These are phyloP conservation scores for Heimioporus sp. DNA, from an alignment of 768 basidiomycete species.

Conservation along the genomic window DNA sequence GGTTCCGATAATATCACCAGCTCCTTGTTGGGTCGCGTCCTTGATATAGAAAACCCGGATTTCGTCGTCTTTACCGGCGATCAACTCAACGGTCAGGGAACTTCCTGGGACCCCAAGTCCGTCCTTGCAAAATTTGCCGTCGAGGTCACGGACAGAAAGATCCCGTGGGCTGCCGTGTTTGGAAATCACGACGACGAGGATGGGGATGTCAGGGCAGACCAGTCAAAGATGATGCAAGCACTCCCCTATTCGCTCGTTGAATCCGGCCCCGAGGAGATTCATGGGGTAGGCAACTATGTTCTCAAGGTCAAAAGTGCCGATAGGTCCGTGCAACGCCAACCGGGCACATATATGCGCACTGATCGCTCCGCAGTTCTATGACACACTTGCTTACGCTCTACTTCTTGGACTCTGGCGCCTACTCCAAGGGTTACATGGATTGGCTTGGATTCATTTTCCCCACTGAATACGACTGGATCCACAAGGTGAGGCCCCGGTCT, in stretches of 20 bases:
- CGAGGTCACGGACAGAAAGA: slow-evolving; percentile 67
- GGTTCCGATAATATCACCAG: slow-evolving; percentile 78
- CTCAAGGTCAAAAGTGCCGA: slow-evolving; percentile 84
- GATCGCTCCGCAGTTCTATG: slow-evolving; percentile 57
- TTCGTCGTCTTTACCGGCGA: slow-evolving; percentile 92
- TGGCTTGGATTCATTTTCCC: slow-evolving; percentile 60
- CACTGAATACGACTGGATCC: slow-evolving; percentile 86
- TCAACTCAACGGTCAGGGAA: slow-evolving; percentile 89
- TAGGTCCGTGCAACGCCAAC: slow-evolving; percentile 50
- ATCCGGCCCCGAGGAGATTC: slow-evolving; percentile 77
- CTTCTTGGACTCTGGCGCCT: slow-evolving; percentile 86
- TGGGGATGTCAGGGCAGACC: slow-evolving; percentile 57
- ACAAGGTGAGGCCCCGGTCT: slow-evolving; percentile 43
- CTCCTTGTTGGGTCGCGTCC: slow-evolving; percentile 63
- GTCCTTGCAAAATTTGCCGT: slow-evolving; percentile 87
- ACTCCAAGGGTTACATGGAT: slow-evolving; percentile 57
- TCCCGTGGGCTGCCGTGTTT: slow-evolving; percentile 92
- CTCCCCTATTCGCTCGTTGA: slow-evolving; percentile 86
- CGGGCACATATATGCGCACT: slow-evolving; percentile 4
- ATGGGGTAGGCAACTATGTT: slow-evolving; percentile 91
- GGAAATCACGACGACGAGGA: slow-evolving; percentile 92
- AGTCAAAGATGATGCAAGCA: slow-evolving; percentile 67
- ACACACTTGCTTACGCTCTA: slow-evolving; percentile 90
- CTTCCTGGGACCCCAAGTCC: slow-evolving; percentile 85
- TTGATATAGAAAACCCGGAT: slow-evolving; percentile 85